Conservation (phyloP, 306 rosid genomes). For the Lithocarpus polystachyus region DNA sequence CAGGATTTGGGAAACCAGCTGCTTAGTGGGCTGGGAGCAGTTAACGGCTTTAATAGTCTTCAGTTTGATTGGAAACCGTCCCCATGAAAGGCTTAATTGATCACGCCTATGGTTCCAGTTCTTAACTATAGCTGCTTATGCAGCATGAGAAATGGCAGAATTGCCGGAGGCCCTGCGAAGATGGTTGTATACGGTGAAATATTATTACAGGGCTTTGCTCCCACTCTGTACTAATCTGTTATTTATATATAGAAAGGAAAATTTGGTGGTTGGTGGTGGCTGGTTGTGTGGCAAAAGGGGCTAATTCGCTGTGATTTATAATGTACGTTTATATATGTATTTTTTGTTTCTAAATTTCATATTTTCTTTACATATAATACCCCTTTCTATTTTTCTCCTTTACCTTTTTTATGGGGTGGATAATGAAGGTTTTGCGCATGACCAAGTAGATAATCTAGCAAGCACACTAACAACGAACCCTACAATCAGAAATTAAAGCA, state of each 20-base stretch:
- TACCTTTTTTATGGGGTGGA: no score
- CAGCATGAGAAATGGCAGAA: slow-evolving; percentile 52
- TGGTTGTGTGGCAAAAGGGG: slow-evolving; percentile 69
- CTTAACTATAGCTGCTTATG: slow-evolving; percentile 44
- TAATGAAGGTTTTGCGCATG: no score
- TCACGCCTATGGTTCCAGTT: slow-evolving; percentile 29
- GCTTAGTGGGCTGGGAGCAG: slow-evolving; percentile 84
- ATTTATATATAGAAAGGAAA: slow-evolving; percentile 63
- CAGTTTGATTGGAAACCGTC: slow-evolving; percentile 89
- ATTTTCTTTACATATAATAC: not conserved
- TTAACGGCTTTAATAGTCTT: slow-evolving; percentile 71
- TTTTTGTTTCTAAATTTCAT: not conserved
- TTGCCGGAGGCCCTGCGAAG: slow-evolving; percentile 42
- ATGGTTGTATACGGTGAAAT: slow-evolving; percentile 26
- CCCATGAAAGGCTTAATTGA: slow-evolving; percentile 50
- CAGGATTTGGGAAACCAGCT: slow-evolving; percentile 87
- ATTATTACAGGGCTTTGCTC: slow-evolving; percentile 55
- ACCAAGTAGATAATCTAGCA: no score
- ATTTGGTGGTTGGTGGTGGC: slow-evolving; percentile 73
- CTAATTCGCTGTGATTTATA: slow-evolving; percentile 49
- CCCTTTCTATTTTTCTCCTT: not conserved
- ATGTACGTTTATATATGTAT: slow-evolving; percentile 38
- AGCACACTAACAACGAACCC: no score
- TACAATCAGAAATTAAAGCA: no score
- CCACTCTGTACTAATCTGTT: slow-evolving; percentile 64